phyloP scores from a whole-genome alignment of 1,139 yeast genomes.

The Kluyveromyces sp. region DNA sequence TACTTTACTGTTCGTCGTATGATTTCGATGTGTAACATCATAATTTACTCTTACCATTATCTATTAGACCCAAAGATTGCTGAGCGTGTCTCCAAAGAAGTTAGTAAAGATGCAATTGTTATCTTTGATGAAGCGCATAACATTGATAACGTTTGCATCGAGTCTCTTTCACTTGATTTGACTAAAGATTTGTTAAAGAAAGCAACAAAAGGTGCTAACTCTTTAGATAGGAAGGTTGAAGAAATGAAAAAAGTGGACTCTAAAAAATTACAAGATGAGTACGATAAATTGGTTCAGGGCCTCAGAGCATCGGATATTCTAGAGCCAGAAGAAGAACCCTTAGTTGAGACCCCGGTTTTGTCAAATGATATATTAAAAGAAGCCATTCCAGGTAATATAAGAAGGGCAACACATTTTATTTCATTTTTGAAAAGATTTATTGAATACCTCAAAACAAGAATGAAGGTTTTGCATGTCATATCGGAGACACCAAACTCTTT shows the following conservation, averaged over 20 bases:
- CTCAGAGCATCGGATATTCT: slow-evolving; percentile 35
- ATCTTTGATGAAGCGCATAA: slow-evolving; percentile 98
- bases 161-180: slow-evolving; percentile 79
- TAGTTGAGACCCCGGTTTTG: slow-evolving; percentile 81
- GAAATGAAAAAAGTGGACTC: slow-evolving; percentile 80
- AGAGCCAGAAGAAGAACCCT: slow-evolving; percentile 52
- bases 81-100: slow-evolving; percentile 85
- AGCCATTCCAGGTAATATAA: slow-evolving; percentile 93
- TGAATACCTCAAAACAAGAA: slow-evolving; percentile 90
- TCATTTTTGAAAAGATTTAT: slow-evolving; percentile 87
- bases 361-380: slow-evolving; percentile 81
- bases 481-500: slow-evolving; percentile 95
- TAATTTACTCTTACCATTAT: slow-evolving; percentile 94
- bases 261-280: slow-evolving; percentile 77
- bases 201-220: slow-evolving; percentile 76
- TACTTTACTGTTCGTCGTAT: slow-evolving; percentile 96
- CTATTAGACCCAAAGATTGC: slow-evolving; percentile 94
- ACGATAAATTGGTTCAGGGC: slow-evolving; percentile 85
- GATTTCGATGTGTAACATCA: slow-evolving; percentile 91
- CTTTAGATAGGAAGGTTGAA: slow-evolving; percentile 66
- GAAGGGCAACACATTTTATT: slow-evolving; percentile 94
- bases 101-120: slow-evolving; percentile 86
- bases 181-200: slow-evolving; percentile 76
- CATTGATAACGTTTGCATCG: slow-evolving; percentile 96
- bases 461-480: slow-evolving; percentile 94